A percentile compares a stretch with the other conserved stretches of the same genome.
phyloP scores from a whole-genome alignment of 2,329 filamentous ascomycete genomes.

The Periconia macrospinosa region DNA sequence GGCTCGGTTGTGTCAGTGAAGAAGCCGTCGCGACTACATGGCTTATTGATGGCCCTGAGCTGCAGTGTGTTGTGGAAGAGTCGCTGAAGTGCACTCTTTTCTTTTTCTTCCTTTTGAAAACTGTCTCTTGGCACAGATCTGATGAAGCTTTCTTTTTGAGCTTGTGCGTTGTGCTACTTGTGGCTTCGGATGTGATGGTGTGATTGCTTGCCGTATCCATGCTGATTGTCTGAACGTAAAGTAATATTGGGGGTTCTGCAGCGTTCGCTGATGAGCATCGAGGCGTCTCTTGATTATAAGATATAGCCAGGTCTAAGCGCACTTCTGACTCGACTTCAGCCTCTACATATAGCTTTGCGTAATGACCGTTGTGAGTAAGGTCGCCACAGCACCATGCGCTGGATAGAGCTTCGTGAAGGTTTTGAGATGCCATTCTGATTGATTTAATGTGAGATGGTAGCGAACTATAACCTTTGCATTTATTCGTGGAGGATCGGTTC shows the following conservation, averaged over 20 bases:
- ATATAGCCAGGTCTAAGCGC: slow-evolving; percentile 26
- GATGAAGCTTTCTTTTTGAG: slow-evolving; percentile 21
- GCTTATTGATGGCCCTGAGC: not conserved
- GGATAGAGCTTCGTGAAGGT: slow-evolving; percentile 25
- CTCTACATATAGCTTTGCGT: slow-evolving; percentile 27
- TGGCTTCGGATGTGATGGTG: too few species aligned
- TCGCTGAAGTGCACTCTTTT: slow-evolving; percentile 17
- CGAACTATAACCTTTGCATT: slow-evolving; percentile 2
- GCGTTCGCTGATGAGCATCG: not conserved
- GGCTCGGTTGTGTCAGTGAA: too few species aligned
- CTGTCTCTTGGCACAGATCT: not conserved
- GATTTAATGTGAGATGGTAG: slow-evolving; percentile 10
- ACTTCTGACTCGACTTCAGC: slow-evolving; percentile 20
- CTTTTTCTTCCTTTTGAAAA: slow-evolving; percentile 8
- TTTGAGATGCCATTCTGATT: slow-evolving; percentile 19
- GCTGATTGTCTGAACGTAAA: slow-evolving; percentile 25
- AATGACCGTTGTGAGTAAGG: slow-evolving; percentile 16
- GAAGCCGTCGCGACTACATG: too few species aligned
- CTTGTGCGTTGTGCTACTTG: too few species aligned
- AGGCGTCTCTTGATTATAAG: slow-evolving; percentile 12
- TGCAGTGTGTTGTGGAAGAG: not conserved
- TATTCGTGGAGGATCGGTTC: slow-evolving; percentile 1
- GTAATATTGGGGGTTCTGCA: slow-evolving; percentile 21
- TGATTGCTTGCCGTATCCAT: slow-evolving; percentile 5
- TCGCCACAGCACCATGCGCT: slow-evolving; percentile 25